Conservation (phyloP, 495 filamentous ascomycete species). For the Terfezia claveryi region DNA sequence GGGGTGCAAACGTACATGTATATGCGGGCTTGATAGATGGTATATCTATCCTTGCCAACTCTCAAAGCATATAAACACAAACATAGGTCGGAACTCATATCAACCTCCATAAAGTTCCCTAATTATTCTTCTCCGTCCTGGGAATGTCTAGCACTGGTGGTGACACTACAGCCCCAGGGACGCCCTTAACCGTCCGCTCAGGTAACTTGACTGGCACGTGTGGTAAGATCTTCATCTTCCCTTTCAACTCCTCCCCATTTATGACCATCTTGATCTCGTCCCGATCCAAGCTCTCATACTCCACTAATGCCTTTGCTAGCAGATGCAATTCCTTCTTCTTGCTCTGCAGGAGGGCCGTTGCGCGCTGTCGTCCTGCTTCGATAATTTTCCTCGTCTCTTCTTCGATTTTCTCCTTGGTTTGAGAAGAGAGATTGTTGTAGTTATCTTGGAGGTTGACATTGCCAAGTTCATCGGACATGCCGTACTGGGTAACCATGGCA, state of each 20-base stretch:
- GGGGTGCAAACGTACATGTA: too few species aligned
- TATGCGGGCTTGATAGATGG: too few species aligned
- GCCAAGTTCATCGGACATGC: slow-evolving; percentile 74
- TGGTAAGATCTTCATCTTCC: slow-evolving; percentile 27
- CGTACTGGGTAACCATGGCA: slow-evolving; percentile 60
- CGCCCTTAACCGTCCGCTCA: slow-evolving; percentile 11
- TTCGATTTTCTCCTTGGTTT: slow-evolving; percentile 70
- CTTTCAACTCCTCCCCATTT: slow-evolving; percentile 55
- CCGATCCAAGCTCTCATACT: slow-evolving; percentile 78
- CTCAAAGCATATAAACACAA: too few species aligned
- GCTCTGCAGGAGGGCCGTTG: slow-evolving; percentile 41
- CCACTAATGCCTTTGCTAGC: slow-evolving; percentile 66
- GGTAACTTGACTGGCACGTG: slow-evolving; percentile 35
- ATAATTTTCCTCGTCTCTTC: slow-evolving; percentile 63
- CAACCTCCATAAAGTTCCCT: too few species aligned
- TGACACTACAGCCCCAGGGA: too few species aligned
- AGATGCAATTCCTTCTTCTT: slow-evolving; percentile 66
- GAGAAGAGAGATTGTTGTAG: slow-evolving; percentile 58
- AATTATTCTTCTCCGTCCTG: too few species aligned
- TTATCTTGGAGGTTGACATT: slow-evolving; percentile 66
- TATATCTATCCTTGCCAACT: too few species aligned
- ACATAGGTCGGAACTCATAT: too few species aligned
- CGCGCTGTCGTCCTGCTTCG: slow-evolving; percentile 58
- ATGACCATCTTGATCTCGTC: slow-evolving; percentile 79
- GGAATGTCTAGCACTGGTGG: too few species aligned